These are phyloP conservation scores for Gamsiella multidivaricata DNA, from an alignment of 192 early-diverging fungal genomes.

Conservation along the genomic window DNA sequence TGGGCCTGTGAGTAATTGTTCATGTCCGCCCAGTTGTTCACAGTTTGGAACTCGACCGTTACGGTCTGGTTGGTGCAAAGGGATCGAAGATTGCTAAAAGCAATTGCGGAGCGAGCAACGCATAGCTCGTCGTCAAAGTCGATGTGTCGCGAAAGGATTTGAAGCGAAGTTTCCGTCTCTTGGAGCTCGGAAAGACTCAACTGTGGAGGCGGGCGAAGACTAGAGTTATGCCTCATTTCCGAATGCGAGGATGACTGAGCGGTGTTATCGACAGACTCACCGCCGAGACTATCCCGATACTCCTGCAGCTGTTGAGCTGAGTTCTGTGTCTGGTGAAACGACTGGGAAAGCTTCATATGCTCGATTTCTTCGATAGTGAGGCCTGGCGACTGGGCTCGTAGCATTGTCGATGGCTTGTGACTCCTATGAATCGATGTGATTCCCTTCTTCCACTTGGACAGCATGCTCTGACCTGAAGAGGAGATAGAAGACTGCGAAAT, in stretches of 20 bases:
- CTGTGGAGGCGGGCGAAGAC: not conserved
- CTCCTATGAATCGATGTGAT: not conserved
- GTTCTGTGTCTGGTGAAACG: no score
- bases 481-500: not conserved
- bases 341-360: no score
- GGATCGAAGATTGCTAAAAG: constrained; percentile 7
- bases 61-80: constrained; percentile 24
- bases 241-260: no score
- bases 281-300: no score
- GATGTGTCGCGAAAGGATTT: constrained; percentile 26
- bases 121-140: constrained; percentile 38
- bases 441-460: constrained; percentile 5
- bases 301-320: no score
- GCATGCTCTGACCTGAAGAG: not conserved
- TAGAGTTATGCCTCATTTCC: not conserved
- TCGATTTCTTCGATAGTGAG: no score
- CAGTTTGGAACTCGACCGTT: constrained; percentile 19
- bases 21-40: constrained; percentile 37
- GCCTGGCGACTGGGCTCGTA: not conserved
- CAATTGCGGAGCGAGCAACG: constrained; percentile 9
- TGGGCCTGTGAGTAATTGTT: constrained; percentile 12
- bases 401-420: not conserved
- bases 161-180: constrained; percentile 12
- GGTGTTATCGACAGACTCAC: no score
- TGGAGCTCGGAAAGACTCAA: not conserved